Evolutionary conservation across 2,329 filamentous ascomycete species (phyloP).

Genomic region (Diaporthe capsici): DNA sequence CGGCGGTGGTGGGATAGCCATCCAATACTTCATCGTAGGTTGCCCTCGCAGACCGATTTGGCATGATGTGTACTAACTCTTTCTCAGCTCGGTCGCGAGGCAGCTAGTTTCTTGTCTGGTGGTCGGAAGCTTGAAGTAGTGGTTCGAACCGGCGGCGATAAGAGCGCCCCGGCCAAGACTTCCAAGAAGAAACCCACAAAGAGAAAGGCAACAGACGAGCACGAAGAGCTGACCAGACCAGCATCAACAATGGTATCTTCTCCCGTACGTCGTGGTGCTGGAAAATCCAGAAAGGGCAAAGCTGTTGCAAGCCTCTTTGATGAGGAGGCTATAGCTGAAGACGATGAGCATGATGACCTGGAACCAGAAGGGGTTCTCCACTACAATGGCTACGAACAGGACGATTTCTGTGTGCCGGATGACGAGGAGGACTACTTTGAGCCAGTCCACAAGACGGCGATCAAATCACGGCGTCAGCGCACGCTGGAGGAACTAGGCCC

Average conservation of each 20-base stretch:
- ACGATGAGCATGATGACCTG: conserved; percentile 54
- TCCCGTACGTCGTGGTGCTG: conserved; percentile 56
- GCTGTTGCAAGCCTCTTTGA: conserved; percentile 42
- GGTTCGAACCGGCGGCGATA: conserved; percentile 54
- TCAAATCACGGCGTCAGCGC: conserved; percentile 52
- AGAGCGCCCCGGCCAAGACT: conserved; percentile 49
- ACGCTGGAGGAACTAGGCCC: conserved; percentile 62
- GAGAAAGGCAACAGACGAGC: conserved; percentile 44
- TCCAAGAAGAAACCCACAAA: conserved; percentile 53
- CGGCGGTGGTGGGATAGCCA: conserved; percentile 70
- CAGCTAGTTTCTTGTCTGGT: conserved; percentile 57
- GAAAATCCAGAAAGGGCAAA: conserved; percentile 54
- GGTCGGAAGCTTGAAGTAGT: conserved; percentile 60
- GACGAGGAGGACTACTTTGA: conserved; percentile 63
- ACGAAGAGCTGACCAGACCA: conserved; percentile 45
- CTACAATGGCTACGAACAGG: conserved; percentile 60
- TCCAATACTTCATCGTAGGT: conserved; percentile 79
- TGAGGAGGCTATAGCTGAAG: conserved; percentile 49
- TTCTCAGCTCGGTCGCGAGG: conserved; percentile 33
- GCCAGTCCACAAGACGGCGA: conserved; percentile 52
- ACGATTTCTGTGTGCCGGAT: conserved; percentile 56
- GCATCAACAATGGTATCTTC: conserved; percentile 68
- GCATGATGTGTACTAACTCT: neutral
- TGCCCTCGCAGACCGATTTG: conserved; percentile 40
- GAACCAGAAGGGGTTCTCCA: conserved; percentile 53